Evolutionary conservation across 2,329 filamentous ascomycete species (phyloP).

Genomic region (Emergomyces africanus): DNA sequence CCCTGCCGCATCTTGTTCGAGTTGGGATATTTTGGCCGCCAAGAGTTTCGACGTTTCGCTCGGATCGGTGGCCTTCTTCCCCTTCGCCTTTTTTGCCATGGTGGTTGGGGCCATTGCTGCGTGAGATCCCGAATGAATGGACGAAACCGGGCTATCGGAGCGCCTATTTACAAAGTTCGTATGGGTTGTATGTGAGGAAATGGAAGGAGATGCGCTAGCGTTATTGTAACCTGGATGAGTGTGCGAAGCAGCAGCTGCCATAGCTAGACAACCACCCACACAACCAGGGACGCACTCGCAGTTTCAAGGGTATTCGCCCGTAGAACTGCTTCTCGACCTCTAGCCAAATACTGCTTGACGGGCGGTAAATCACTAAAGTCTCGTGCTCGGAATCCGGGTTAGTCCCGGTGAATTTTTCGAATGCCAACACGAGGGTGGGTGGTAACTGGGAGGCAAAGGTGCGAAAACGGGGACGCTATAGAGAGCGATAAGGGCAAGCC

Average conservation of each 20-base stretch:
- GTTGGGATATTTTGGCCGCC: slow-evolving; percentile 83
- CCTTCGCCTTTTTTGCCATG: slow-evolving; percentile 63
- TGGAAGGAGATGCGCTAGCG: slow-evolving; percentile 2
- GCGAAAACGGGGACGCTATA: background rate
- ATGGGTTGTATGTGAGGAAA: slow-evolving; percentile 25
- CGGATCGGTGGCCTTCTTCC: slow-evolving; percentile 72
- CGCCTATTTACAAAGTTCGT: slow-evolving; percentile 33
- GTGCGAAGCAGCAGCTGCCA: slow-evolving; percentile 4
- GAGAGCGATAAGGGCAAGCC: background rate
- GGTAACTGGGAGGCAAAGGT: background rate
- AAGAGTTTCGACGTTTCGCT: slow-evolving; percentile 86
- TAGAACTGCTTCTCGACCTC: background rate
- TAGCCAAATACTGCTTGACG: background rate
- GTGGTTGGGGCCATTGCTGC: slow-evolving; percentile 35
- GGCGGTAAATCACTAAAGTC: background rate
- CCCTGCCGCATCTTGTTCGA: slow-evolving; percentile 84
- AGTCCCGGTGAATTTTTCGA: slow-evolving; percentile 6
- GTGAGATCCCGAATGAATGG: slow-evolving; percentile 20
- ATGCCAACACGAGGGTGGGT: background rate
- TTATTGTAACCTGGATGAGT: background rate
- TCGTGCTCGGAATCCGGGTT: background rate
- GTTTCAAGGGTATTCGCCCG: background rate
- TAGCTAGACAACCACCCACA: background rate
- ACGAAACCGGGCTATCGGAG: slow-evolving; percentile 29
- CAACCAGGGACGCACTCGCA: slow-evolving; percentile 1